A percentile compares a stretch with the other conserved stretches of the same genome.
These are phyloP conservation scores for Neonectria ditissima DNA, from an alignment of 2,329 filamentous ascomycete genomes.

Conservation along the genomic window DNA sequence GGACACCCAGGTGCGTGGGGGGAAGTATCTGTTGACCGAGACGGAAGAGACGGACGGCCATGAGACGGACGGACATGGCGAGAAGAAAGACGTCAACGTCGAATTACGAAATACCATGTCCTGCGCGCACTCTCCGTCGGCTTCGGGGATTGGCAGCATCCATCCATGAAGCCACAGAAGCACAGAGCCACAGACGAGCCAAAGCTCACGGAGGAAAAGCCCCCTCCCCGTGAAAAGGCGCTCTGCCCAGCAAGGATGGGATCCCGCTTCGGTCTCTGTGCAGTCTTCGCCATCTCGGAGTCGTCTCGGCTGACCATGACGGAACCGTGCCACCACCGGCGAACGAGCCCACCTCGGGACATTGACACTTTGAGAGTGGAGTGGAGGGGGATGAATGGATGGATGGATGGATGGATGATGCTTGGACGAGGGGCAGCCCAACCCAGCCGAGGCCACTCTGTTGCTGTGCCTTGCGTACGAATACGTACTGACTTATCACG, in stretches of 20 bases:
- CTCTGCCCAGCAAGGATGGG: slow-evolving; percentile 18
- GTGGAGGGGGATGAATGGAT: slow-evolving; percentile 3
- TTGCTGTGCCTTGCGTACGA: background rate
- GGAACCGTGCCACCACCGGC: slow-evolving; percentile 32
- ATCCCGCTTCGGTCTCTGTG: slow-evolving; percentile 29
- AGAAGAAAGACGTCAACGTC: background rate
- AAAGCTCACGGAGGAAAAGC: slow-evolving; percentile 3
- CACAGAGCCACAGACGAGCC: slow-evolving; percentile 13
- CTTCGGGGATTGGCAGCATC: slow-evolving; percentile 21
- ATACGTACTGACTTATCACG: slow-evolving; percentile 4
- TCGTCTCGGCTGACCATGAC: slow-evolving; percentile 42
- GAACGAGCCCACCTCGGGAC: slow-evolving; percentile 30
- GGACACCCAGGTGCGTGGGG: slow-evolving; percentile 6
- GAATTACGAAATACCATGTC: slow-evolving; percentile 11
- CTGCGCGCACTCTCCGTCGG: slow-evolving; percentile 11
- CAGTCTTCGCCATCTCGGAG: slow-evolving; percentile 26
- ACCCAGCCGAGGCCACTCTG: background rate
- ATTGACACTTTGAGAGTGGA: slow-evolving; percentile 15
- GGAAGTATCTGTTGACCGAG: background rate
- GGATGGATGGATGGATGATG: slow-evolving; percentile 11
- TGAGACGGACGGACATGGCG: background rate
- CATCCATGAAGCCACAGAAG: slow-evolving; percentile 14
- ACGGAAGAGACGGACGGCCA: background rate
- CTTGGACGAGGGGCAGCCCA: background rate
- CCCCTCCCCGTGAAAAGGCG: slow-evolving; percentile 7